Base-by-base conservation (phyloP, 345 rosid species). In the Gynandropsis gynandra region DNA sequence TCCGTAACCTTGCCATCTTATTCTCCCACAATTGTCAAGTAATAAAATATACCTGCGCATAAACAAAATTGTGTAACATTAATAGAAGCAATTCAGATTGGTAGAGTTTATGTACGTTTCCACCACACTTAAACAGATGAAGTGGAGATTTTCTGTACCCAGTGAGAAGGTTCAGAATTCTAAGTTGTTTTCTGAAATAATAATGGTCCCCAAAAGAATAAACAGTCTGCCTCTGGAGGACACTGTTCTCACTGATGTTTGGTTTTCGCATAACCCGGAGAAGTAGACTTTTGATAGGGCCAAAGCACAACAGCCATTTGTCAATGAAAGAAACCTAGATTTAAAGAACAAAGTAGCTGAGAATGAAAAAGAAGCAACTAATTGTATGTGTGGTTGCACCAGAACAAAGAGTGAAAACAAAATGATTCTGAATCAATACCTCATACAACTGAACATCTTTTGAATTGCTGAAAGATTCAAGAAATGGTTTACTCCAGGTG, bases 1-100 rank as follows among this genome's bases (percentile, higher is more conserved):
- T 53, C 98, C 98, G 64, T 64, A 80, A 48, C 98, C 98, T 66
- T 84, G 89, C 98, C 98, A 90, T 75, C 98, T 77, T 66, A 90
- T 66, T 71, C 80, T 82, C 45, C 98, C 97, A 21, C 65, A 81
- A 45, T 75, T 76, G 78, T 89, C 95, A 0, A 85, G 74, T 56
- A 89, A 67, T 66, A 74, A 64, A 47, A 78, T 67, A 41, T 89
- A 89, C 61, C 95, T 89, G 76, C 18, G 31, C 14, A n/a, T 16
- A 38, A 20, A 50, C 38, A 52, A 40, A 38, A 1, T 18, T 32
- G 50, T 46, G 24, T 37, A 38, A 21, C 13, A 24, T 41, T 35
- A 20, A 29, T 1, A 21, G 48, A 15, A 66, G 61, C 40, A 36
- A 54, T 4, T 8, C 10, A 32, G 9, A 19, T 12, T 36, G 3